Percentiles rank a stretch among this genome's conserved stretches.
Evolutionary conservation across 768 basidiomycete genomes (phyloP).

Genomic region (Floccularia luteovirens): DNA sequence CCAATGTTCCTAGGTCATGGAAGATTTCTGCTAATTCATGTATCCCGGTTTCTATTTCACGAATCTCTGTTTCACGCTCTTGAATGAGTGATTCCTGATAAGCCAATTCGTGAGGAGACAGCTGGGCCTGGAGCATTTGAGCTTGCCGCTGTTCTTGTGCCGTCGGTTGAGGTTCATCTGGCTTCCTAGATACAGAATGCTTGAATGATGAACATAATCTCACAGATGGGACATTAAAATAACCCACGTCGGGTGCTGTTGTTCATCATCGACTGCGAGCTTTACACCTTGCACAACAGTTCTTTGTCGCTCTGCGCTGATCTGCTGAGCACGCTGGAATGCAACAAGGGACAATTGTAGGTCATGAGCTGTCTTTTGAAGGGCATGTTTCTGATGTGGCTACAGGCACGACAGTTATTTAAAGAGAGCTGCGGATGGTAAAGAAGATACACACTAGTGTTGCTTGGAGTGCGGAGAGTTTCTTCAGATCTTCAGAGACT

Average conservation of each 20-base stretch:
- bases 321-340: slow-evolving; percentile 88
- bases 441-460: slow-evolving; percentile 38
- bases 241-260: slow-evolving; percentile 21
- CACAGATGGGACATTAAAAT: slow-evolving; percentile 1
- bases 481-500: slow-evolving; percentile 90
- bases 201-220: slow-evolving; percentile 2
- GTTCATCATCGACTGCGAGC: slow-evolving; percentile 74
- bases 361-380: slow-evolving; percentile 92
- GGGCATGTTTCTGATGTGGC: slow-evolving; percentile 75
- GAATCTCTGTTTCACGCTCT: slow-evolving; percentile 91
- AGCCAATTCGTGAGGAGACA: slow-evolving; percentile 89
- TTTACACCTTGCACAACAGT: slow-evolving; percentile 85
- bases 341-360: slow-evolving; percentile 83
- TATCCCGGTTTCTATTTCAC: slow-evolving; percentile 95
- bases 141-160: slow-evolving; percentile 54
- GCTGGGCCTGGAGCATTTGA: slow-evolving; percentile 58
- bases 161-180: slow-evolving; percentile 33
- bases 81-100: slow-evolving; percentile 94
- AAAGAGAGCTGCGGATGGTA: not conserved
- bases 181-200: slow-evolving; percentile 13
- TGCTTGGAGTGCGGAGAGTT: slow-evolving; percentile 61
- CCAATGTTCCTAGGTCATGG: slow-evolving; percentile 89
- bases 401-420: slow-evolving; percentile 17
- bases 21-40: slow-evolving; percentile 96
- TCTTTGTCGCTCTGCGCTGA: slow-evolving; percentile 84